Evolutionary conservation across 768 basidiomycete genomes (phyloP).

Genomic region (Leccinum boreale): DNA sequence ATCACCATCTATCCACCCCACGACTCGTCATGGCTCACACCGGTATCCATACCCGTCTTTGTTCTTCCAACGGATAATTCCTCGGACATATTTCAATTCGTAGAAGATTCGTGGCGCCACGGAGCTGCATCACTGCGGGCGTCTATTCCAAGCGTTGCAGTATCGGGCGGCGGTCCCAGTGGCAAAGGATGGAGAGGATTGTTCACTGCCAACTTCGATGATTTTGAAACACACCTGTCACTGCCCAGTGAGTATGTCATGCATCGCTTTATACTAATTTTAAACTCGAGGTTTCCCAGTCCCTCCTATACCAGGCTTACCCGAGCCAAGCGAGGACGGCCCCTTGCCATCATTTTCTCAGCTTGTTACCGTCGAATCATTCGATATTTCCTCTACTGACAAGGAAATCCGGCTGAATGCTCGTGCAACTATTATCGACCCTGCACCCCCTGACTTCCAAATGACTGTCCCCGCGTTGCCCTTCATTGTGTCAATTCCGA

Average conservation of each 20-base stretch:
- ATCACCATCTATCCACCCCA: slow-evolving; percentile 37
- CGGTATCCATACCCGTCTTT: slow-evolving; percentile 47
- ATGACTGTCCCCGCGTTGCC: slow-evolving; percentile 57
- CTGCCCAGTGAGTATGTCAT: slow-evolving; percentile 48
- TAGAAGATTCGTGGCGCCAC: slow-evolving; percentile 54
- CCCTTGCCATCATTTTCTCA: slow-evolving; percentile 57
- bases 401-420: slow-evolving; percentile 45
- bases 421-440: slow-evolving; percentile 56
- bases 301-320: slow-evolving; percentile 62
- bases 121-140: slow-evolving; percentile 47
- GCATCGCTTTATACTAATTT: not conserved
- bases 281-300: slow-evolving; percentile 40
- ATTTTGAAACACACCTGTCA: slow-evolving; percentile 46
- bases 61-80: slow-evolving; percentile 54
- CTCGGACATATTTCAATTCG: slow-evolving; percentile 46
- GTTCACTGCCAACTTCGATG: slow-evolving; percentile 37
- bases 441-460: slow-evolving; percentile 46
- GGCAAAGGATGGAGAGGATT: slow-evolving; percentile 45
- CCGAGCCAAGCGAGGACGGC: slow-evolving; percentile 47
- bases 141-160: slow-evolving; percentile 38
- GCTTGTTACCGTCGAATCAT: slow-evolving; percentile 58
- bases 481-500: slow-evolving; percentile 56
- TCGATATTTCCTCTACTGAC: slow-evolving; percentile 40
- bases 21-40: slow-evolving; percentile 57
- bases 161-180: slow-evolving; percentile 50